Conservation (phyloP, 2,329 filamentous ascomycete species). For the Pezicula rhizophila region DNA sequence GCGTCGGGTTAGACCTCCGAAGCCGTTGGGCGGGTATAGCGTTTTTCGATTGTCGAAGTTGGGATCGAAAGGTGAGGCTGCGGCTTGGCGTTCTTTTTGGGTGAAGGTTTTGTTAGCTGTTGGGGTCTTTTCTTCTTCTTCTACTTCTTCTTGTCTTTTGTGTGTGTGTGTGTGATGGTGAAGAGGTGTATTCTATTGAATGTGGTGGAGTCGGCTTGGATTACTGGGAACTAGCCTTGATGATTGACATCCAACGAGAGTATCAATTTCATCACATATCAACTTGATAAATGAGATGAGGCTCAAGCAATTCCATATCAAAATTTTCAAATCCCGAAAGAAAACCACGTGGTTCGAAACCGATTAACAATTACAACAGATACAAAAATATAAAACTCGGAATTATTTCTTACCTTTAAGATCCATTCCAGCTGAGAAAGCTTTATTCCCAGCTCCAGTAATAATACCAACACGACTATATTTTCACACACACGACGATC, state of each 20-base stretch:
- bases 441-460: constrained; percentile 46
- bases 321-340: no score
- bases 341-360: no score
- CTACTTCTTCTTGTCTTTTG: no score
- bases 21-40: constrained; percentile 40
- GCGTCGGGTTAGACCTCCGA: constrained; percentile 48
- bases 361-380: neutral
- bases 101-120: neutral
- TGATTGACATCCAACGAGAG: no score
- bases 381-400: no score
- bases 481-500: no score
- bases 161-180: no score
- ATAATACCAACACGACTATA: constrained; percentile 36
- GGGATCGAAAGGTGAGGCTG: neutral
- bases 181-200: no score
- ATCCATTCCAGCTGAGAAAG: constrained; percentile 51
- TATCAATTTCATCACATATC: constrained; percentile 3
- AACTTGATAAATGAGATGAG: constrained; percentile 20
- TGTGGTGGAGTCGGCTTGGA: no score
- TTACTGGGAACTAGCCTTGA: no score
- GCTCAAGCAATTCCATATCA: constrained; percentile 4
- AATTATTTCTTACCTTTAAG: constrained; percentile 32
- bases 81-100: neutral
- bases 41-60: neutral
- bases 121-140: neutral